phyloP scores from a whole-genome alignment of 768 basidiomycete species.

The Mycena belliarum region DNA sequence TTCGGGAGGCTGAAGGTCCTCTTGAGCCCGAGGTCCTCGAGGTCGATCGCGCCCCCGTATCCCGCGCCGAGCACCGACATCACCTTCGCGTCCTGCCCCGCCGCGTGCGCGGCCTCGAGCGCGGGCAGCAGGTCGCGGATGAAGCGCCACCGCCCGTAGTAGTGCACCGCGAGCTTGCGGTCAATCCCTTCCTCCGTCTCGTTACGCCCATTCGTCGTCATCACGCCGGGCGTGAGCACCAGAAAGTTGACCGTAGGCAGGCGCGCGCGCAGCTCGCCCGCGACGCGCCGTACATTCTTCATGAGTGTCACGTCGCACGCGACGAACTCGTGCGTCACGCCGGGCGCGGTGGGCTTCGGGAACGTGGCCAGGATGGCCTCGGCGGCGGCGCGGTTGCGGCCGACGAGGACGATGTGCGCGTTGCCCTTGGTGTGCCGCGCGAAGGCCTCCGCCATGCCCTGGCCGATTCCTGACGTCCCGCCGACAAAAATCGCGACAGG shows the following conservation, averaged over 20 bases:
- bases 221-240: conserved; percentile 45
- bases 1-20: conserved; percentile 38
- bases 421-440: conserved; percentile 50
- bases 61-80: conserved; percentile 43
- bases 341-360: conserved; percentile 32
- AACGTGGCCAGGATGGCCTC: conserved; percentile 44
- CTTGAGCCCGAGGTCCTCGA: conserved; percentile 54
- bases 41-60: conserved; percentile 35
- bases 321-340: conserved; percentile 44
- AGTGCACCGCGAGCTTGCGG: conserved; percentile 44
- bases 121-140: conserved; percentile 45
- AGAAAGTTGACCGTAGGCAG: conserved; percentile 55
- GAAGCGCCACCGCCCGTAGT: conserved; percentile 56
- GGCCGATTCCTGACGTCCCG: conserved; percentile 51
- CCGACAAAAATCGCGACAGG: conserved; percentile 43
- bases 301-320: conserved; percentile 53
- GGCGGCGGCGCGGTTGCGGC: conserved; percentile 50
- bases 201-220: conserved; percentile 37
- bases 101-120: conserved; percentile 43
- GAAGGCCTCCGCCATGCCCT: conserved; percentile 46
- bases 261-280: conserved; percentile 29
- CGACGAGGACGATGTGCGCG: conserved; percentile 53
- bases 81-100: conserved; percentile 51
- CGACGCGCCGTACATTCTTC: conserved; percentile 44
- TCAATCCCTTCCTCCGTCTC: conserved; percentile 51